Percentiles rank a stretch among this genome's conserved stretches.
Conservation (phyloP, 176 grass and related monocot genomes). For the Eragrostis curvula region DNA sequence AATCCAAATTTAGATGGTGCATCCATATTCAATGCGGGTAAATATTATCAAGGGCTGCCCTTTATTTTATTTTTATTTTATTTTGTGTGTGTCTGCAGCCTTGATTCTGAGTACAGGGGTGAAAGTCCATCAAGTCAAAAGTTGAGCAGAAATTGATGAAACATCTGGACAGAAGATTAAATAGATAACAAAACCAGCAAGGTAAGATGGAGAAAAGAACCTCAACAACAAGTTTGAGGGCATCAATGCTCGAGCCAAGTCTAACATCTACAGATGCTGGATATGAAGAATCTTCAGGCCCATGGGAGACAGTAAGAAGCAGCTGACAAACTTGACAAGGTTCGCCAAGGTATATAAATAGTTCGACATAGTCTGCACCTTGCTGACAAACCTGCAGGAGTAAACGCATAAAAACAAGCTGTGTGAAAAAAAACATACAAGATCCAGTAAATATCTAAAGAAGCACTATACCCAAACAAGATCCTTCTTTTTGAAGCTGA, state of each 20-base stretch:
- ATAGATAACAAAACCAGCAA: slow-evolving; percentile 28
- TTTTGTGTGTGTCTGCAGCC: not conserved
- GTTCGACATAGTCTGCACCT: slow-evolving; percentile 91
- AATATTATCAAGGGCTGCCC: slow-evolving; percentile 16
- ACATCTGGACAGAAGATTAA: not conserved
- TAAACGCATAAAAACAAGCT: slow-evolving; percentile 23
- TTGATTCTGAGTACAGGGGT: slow-evolving; percentile 21
- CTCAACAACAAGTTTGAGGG: slow-evolving; percentile 93
- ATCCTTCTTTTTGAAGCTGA: slow-evolving; percentile 95
- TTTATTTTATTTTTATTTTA: not conserved
- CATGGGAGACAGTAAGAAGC: slow-evolving; percentile 92
- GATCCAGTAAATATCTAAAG: slow-evolving; percentile 25
- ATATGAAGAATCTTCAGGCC: slow-evolving; percentile 83
- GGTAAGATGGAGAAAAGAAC: slow-evolving; percentile 53
- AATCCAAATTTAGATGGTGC: slow-evolving; percentile 26
- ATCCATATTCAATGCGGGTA: not conserved
- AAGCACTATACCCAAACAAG: slow-evolving; percentile 79
- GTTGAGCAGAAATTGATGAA: slow-evolving; percentile 14
- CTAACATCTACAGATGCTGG: slow-evolving; percentile 89
- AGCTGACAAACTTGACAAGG: slow-evolving; percentile 87
- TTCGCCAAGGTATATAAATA: slow-evolving; percentile 97
- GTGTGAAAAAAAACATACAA: slow-evolving; percentile 23
- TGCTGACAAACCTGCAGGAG: slow-evolving; percentile 88
- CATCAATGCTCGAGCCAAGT: slow-evolving; percentile 87
- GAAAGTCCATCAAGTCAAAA: slow-evolving; percentile 20